Evolutionary conservation across 2,329 filamentous ascomycete species (phyloP).

Genomic region (Trematosphaeria pertusa): DNA sequence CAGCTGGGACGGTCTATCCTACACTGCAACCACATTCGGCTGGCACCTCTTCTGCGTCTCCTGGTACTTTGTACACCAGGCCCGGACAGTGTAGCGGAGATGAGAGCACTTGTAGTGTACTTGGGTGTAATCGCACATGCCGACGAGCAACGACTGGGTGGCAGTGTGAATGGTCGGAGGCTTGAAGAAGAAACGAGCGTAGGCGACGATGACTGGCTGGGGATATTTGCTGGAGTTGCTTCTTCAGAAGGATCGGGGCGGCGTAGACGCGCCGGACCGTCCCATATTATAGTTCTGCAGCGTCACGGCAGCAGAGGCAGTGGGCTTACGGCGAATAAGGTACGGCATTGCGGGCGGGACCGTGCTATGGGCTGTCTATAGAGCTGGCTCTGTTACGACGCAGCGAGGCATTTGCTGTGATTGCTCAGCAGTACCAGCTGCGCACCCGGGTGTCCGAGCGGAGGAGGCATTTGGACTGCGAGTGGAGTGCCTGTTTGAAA

Average conservation of each 20-base stretch:
- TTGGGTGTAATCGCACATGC: slow-evolving; percentile 67
- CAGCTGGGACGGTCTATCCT: slow-evolving; percentile 16
- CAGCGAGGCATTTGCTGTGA: slow-evolving; percentile 15
- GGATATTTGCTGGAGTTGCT: slow-evolving; percentile 3
- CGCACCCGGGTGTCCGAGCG: slow-evolving; percentile 18
- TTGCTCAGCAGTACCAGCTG: slow-evolving; percentile 8
- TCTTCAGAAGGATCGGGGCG: slow-evolving; percentile 15
- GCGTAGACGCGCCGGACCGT: slow-evolving; percentile 19
- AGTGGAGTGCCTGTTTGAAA: slow-evolving; percentile 22
- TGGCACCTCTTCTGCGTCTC: slow-evolving; percentile 63
- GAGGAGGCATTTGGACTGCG: slow-evolving; percentile 13
- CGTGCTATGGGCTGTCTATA: slow-evolving; percentile 15
- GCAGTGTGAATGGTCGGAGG: slow-evolving; percentile 18
- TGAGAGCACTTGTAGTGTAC: slow-evolving; percentile 65
- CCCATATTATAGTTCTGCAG: slow-evolving; percentile 20
- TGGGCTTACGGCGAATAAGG: slow-evolving; percentile 13
- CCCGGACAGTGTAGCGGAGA: slow-evolving; percentile 61
- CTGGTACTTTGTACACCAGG: slow-evolving; percentile 63
- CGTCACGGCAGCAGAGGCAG: not conserved
- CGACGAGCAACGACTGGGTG: slow-evolving; percentile 29
- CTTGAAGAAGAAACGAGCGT: slow-evolving; percentile 3
- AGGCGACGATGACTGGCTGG: slow-evolving; percentile 7
- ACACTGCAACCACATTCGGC: slow-evolving; percentile 62
- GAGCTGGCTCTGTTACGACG: slow-evolving; percentile 13
- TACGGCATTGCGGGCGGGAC: slow-evolving; percentile 17